Percentiles rank a stretch among this genome's conserved stretches.
phyloP scores from a whole-genome alignment of 2,329 filamentous ascomycete genomes.

The Microcyclospora tardicrescens region DNA sequence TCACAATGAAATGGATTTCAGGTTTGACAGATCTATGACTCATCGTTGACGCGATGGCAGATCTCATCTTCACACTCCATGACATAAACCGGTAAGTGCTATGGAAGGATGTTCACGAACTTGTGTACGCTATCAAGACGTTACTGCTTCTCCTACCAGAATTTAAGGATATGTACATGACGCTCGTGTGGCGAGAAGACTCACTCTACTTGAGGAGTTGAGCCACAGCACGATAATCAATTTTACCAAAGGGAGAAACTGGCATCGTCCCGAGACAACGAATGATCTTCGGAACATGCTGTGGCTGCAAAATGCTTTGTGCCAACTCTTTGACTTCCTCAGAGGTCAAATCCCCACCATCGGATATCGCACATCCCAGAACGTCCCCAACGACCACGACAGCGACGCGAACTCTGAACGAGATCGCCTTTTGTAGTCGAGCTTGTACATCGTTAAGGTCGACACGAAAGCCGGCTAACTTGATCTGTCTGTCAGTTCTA shows the following conservation, averaged over 20 bases:
- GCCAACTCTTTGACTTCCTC: not conserved
- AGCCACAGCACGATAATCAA: constrained; percentile 1
- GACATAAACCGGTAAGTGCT: no score
- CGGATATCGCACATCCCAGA: constrained; percentile 1
- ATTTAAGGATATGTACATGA: no score
- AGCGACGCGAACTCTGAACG: not conserved
- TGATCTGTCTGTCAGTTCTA: constrained; percentile 1
- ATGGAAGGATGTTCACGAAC: no score
- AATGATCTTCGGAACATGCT: constrained; percentile 1
- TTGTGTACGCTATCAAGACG: no score
- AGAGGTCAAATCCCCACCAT: not conserved
- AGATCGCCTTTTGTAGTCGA: not conserved
- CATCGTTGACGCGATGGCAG: no score
- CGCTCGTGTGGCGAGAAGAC: no score
- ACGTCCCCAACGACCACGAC: constrained; percentile 1
- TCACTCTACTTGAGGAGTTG: no score
- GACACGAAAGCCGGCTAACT: constrained; percentile 1
- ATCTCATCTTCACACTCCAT: no score
- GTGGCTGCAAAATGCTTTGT: not conserved
- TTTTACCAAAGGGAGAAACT: constrained; percentile 1
- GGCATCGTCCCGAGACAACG: not conserved
- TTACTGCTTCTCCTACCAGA: no score
- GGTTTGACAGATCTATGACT: no score
- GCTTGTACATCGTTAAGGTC: constrained; percentile 3
- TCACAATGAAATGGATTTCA: no score